Conservation (phyloP, 2,329 filamentous ascomycete genomes). For the Cladorrhinum sp. region DNA sequence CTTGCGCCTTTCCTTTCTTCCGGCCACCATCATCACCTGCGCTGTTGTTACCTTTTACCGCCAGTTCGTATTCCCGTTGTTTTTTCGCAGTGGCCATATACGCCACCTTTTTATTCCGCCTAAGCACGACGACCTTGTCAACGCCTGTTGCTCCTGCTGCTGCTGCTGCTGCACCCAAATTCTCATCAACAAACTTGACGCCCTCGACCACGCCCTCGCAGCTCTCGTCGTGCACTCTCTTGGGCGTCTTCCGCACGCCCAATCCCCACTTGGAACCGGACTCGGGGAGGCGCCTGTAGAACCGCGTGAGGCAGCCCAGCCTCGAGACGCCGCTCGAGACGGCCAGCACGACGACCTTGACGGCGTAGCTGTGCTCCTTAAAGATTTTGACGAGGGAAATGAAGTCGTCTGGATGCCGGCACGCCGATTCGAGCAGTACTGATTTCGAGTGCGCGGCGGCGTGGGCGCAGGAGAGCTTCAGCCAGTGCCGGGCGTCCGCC, state of each 20-base stretch:
- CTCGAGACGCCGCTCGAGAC: constrained; percentile 42
- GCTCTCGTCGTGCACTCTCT: constrained; percentile 45
- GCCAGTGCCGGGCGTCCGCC: constrained; percentile 44
- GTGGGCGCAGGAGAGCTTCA: constrained; percentile 37
- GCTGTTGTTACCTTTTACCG: no score
- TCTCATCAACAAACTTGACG: constrained; percentile 30
- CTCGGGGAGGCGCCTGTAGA: constrained; percentile 36
- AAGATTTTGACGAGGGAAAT: constrained; percentile 36
- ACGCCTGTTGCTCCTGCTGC: background rate
- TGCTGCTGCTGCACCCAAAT: background rate
- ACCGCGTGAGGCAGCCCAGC: constrained; percentile 42
- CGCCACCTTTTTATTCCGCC: constrained; percentile 4
- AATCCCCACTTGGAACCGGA: constrained; percentile 33
- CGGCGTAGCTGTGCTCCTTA: constrained; percentile 34
- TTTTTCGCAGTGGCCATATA: background rate
- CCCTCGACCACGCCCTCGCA: constrained; percentile 39
- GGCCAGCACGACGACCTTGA: constrained; percentile 42
- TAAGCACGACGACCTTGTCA: constrained; percentile 11
- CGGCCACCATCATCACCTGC: no score
- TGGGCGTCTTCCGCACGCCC: constrained; percentile 42
- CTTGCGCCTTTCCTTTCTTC: constrained; percentile 3
- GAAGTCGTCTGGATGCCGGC: constrained; percentile 43
- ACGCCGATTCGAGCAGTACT: constrained; percentile 45
- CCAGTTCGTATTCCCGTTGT: background rate
- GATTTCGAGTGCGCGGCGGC: constrained; percentile 34